Percentiles rank a stretch among this genome's conserved stretches.
These are phyloP conservation scores for Thraustochytrium sp. DNA, from an alignment of 352 stramenopile species.

Conservation along the genomic window DNA sequence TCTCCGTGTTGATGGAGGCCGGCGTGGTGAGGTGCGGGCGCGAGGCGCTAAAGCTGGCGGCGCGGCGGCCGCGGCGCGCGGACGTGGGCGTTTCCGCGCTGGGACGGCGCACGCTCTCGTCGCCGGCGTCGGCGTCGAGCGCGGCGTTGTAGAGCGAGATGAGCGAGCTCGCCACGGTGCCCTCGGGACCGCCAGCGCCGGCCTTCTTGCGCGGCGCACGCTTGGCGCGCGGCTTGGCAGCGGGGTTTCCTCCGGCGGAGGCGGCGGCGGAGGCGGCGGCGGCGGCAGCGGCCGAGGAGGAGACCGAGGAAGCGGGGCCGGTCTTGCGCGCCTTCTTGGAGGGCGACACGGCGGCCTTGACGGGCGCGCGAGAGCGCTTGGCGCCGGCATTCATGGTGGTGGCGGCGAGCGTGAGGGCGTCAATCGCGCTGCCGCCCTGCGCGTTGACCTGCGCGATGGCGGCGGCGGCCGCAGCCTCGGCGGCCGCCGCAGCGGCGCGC, in stretches of 20 bases:
- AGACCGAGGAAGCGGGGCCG: neutral
- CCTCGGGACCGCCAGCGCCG: neutral
- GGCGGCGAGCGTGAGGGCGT: neutral
- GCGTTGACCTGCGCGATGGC: constrained; percentile 7
- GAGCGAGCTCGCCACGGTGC: neutral
- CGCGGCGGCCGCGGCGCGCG: neutral
- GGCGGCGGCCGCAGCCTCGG: neutral
- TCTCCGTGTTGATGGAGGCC: neutral
- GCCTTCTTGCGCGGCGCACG: neutral
- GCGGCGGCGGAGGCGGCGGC: no score
- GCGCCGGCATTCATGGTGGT: neutral
- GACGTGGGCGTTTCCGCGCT: neutral
- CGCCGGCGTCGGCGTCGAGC: neutral
- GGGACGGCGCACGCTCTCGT: neutral
- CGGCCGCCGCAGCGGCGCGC: neutral
- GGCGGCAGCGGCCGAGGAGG: neutral
- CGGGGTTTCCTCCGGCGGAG: neutral
- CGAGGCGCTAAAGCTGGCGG: constrained; percentile 14
- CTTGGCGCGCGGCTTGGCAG: neutral
- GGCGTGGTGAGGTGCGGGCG: constrained; percentile 9
- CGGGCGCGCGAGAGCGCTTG: no score
- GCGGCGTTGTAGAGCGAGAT: neutral
- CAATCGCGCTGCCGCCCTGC: neutral
- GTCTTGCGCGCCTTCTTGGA: neutral
- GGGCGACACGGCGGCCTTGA: no score